Evolutionary conservation across 352 stramenopile genomes (phyloP).

Genomic region (Blastocystis sp.): DNA sequence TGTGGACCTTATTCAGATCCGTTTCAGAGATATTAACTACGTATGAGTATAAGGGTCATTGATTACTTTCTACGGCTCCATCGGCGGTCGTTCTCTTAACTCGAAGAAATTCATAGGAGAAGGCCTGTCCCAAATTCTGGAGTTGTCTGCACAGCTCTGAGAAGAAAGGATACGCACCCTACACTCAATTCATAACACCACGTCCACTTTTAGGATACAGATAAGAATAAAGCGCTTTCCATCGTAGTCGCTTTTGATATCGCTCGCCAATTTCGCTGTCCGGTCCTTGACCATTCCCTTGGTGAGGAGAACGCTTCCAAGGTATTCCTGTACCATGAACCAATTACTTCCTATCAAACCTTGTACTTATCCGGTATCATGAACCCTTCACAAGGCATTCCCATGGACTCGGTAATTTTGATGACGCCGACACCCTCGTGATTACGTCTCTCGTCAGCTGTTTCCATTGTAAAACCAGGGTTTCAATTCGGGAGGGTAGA

Average conservation of each 20-base stretch:
- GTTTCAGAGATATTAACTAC: not conserved
- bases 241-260: conserved; percentile 76
- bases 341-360: too few relatives aligned
- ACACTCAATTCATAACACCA: conserved; percentile 14
- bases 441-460: too few relatives aligned
- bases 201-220: conserved; percentile 76
- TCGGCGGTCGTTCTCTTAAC: too few relatives aligned
- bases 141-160: conserved; percentile 33
- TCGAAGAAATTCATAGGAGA: conserved; percentile 82
- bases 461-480: too few relatives aligned
- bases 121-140: conserved; percentile 68
- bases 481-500: too few relatives aligned
- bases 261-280: conserved; percentile 77
- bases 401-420: too few relatives aligned
- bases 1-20: not conserved
- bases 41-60: too few relatives aligned
- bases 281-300: conserved; percentile 76
- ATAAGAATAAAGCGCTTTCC: conserved; percentile 77
- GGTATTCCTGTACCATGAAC: conserved; percentile 65
- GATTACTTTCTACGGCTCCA: too few relatives aligned
- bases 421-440: too few relatives aligned
- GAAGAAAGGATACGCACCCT: conserved; percentile 57
- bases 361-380: too few relatives aligned
- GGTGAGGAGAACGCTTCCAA: conserved; percentile 76
- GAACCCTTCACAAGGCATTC: too few relatives aligned